These are phyloP conservation scores for Cornus controversa DNA, from an alignment of 148 eudicot genomes.

Conservation along the genomic window DNA sequence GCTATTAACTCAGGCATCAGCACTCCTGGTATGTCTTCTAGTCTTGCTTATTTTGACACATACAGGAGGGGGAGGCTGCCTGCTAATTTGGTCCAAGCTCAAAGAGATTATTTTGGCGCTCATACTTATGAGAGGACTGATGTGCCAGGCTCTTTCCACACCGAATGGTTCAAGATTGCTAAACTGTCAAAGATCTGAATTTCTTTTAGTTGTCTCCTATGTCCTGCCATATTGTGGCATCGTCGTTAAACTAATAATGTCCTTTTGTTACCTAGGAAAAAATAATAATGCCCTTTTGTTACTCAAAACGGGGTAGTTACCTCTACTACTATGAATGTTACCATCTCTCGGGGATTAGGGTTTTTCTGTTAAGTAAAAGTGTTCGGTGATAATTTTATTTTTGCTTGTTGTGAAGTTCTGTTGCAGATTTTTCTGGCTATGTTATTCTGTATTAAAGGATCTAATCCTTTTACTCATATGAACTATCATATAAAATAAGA, in stretches of 20 bases:
- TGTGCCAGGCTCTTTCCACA: conserved; percentile 73
- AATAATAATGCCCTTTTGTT: conserved; percentile 14
- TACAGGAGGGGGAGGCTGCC: conserved; percentile 81
- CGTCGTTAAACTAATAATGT: conserved; percentile 9
- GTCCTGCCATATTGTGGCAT: neutral
- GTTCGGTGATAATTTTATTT: neutral
- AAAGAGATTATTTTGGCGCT: conserved; percentile 91
- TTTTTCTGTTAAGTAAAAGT: neutral
- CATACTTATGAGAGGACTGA: conserved; percentile 91
- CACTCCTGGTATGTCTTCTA: conserved; percentile 92
- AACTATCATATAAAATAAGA: conserved; percentile 8
- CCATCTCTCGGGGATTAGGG: neutral
- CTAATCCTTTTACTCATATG: conserved; percentile 17
- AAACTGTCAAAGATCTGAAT: conserved; percentile 53
- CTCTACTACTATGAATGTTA: neutral
- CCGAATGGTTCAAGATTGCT: conserved; percentile 92
- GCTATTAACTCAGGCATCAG: conserved; percentile 81
- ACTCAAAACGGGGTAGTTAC: neutral
- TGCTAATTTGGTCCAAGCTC: conserved; percentile 92
- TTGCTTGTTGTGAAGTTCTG: neutral
- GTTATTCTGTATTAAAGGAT: conserved; percentile 10
- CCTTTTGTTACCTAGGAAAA: neutral
- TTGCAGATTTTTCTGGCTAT: neutral
- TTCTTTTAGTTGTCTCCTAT: conserved; percentile 14
- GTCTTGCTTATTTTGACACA: conserved; percentile 93